Evolutionary conservation across 2,329 filamentous ascomycete species (phyloP).

Genomic region (Ascomycota sp.): DNA sequence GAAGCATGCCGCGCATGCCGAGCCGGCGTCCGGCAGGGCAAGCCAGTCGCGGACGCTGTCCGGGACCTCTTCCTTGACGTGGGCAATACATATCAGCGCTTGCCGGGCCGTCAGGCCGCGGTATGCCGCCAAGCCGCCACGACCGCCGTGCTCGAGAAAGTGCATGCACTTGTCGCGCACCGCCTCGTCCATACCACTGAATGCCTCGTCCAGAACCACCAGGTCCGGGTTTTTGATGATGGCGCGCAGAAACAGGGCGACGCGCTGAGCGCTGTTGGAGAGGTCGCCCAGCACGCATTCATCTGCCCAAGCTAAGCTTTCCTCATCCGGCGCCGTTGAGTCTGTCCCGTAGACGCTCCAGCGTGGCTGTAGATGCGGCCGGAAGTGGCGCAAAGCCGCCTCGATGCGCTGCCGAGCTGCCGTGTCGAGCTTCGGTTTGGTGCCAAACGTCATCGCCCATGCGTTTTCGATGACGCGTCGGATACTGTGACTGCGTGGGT

Average conservation of each 20-base stretch:
- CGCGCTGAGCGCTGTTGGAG: conserved; percentile 64
- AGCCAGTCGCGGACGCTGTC: conserved; percentile 68
- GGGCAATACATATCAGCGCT: conserved; percentile 79
- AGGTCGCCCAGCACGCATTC: conserved; percentile 49
- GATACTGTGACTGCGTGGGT: conserved; percentile 57
- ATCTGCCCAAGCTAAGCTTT: conserved; percentile 39
- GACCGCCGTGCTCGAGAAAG: conserved; percentile 53
- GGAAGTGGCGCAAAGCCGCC: conserved; percentile 56
- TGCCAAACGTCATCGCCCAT: conserved; percentile 74
- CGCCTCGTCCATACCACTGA: conserved; percentile 63
- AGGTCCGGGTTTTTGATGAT: conserved; percentile 65
- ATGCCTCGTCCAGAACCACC: conserved; percentile 72
- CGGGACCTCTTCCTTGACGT: conserved; percentile 78
- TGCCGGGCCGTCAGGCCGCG: conserved; percentile 47
- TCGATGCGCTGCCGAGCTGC: conserved; percentile 41
- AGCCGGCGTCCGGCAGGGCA: conserved; percentile 59
- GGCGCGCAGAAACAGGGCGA: conserved; percentile 67
- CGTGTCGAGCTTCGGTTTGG: conserved; percentile 42
- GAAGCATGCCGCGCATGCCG: conserved; percentile 37
- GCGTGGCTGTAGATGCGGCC: conserved; percentile 48
- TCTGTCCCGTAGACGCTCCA: too few species aligned
- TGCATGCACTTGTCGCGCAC: conserved; percentile 73
- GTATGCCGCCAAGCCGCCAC: conserved; percentile 29
- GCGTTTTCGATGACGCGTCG: conserved; percentile 63
- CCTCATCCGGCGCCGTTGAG: conserved; percentile 7